These are phyloP conservation scores for Psilocybe tampanensis DNA, from an alignment of 768 basidiomycete genomes.

Conservation along the genomic window DNA sequence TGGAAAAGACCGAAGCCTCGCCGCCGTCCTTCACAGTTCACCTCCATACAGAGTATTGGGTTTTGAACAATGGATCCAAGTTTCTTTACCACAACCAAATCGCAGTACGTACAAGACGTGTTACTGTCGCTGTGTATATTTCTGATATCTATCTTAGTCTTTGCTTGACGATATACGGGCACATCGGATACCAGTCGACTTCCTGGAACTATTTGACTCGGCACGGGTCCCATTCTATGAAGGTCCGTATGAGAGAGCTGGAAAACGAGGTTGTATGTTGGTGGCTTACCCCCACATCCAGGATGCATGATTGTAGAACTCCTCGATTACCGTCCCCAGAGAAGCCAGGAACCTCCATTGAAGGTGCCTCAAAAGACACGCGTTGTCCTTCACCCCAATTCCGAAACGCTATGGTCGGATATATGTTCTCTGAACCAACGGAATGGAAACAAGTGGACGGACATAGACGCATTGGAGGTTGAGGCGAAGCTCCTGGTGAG, in stretches of 20 bases:
- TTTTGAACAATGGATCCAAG: conserved; percentile 78
- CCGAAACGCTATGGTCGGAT: conserved; percentile 80
- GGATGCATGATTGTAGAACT: conserved; percentile 88
- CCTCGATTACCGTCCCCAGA: conserved; percentile 70
- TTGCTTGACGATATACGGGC: conserved; percentile 83
- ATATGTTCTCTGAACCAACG: conserved; percentile 70
- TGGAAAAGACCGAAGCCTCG: conserved; percentile 54
- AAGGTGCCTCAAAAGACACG: conserved; percentile 66
- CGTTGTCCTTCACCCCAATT: conserved; percentile 75
- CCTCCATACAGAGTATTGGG: conserved; percentile 80
- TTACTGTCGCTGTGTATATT: not conserved
- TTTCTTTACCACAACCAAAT: conserved; percentile 81
- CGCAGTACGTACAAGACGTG: conserved; percentile 44
- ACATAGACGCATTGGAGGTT: conserved; percentile 69
- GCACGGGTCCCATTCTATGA: conserved; percentile 82
- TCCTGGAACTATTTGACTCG: conserved; percentile 77
- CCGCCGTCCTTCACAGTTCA: conserved; percentile 81
- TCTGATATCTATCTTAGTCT: conserved; percentile 45
- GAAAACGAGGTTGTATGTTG: not conserved
- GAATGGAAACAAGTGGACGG: conserved; percentile 62
- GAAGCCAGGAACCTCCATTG: conserved; percentile 54
- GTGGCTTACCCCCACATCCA: conserved; percentile 27
- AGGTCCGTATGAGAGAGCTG: conserved; percentile 43
- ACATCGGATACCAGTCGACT: conserved; percentile 84
- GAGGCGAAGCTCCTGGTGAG: conserved; percentile 79